Evolutionary conservation across 208 protist species (phyloP).

Genomic region (Trypanosoma melophagium): DNA sequence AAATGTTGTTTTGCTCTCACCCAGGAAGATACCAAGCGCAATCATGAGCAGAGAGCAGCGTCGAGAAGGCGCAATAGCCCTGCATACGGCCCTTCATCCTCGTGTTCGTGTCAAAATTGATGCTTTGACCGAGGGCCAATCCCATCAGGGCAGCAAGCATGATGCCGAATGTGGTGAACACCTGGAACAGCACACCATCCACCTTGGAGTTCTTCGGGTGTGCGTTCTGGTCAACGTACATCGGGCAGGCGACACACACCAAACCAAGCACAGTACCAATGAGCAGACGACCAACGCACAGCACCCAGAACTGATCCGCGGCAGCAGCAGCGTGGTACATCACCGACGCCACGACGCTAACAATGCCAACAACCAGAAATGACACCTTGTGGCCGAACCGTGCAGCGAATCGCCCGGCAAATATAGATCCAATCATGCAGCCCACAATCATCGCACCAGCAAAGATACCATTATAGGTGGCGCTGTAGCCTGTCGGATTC

Average conservation of each 20-base stretch:
- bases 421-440: slow-evolving; percentile 69
- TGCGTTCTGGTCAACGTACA: slow-evolving; percentile 77
- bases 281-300: slow-evolving; percentile 64
- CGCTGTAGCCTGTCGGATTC: no score
- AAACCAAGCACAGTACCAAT: slow-evolving; percentile 73
- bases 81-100: slow-evolving; percentile 64
- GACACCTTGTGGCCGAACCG: slow-evolving; percentile 54
- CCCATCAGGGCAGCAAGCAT: slow-evolving; percentile 70
- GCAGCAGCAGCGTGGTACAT: slow-evolving; percentile 60
- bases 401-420: slow-evolving; percentile 46
- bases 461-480: no score
- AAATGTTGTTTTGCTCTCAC: slow-evolving; percentile 12
- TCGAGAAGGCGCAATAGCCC: slow-evolving; percentile 62
- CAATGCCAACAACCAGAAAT: slow-evolving; percentile 62
- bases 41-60: slow-evolving; percentile 52
- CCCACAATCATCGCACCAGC: slow-evolving; percentile 2
- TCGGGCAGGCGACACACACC: slow-evolving; percentile 56
- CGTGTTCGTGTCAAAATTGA: slow-evolving; percentile 39
- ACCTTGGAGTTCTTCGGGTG: slow-evolving; percentile 50
- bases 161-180: slow-evolving; percentile 84
- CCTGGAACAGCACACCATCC: slow-evolving; percentile 76
- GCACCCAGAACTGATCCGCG: slow-evolving; percentile 67
- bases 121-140: slow-evolving; percentile 53
- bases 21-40: slow-evolving; percentile 40
- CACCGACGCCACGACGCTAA: slow-evolving; percentile 50